Evolutionary conservation across 371 early-diverging fungal species (phyloP).

Genomic region (Zopfochytrium polystomum): DNA sequence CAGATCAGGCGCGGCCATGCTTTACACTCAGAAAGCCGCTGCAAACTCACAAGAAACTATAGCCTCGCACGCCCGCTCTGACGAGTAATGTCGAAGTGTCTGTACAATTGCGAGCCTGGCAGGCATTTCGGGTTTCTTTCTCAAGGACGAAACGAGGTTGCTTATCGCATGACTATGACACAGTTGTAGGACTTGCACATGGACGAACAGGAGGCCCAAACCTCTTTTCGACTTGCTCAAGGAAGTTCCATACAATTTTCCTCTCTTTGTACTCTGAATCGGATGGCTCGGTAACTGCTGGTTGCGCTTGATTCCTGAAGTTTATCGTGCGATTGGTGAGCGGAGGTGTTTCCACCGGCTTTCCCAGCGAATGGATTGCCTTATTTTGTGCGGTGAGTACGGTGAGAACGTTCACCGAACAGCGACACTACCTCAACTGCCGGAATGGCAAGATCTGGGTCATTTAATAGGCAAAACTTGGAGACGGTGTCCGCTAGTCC

Average conservation of each 20-base stretch:
- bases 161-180: background rate
- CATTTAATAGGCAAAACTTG: background rate
- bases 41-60: background rate
- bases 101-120: background rate
- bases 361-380: background rate
- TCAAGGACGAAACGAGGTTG: background rate
- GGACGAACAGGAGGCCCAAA: background rate
- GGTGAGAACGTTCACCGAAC: background rate
- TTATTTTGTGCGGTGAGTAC: background rate
- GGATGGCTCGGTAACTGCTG: background rate
- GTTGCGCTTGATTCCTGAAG: background rate
- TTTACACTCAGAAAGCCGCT: no score
- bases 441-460: background rate
- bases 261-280: background rate
- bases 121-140: background rate
- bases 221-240: conserved; percentile 13
- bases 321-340: background rate
- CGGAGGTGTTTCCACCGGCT: background rate
- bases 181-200: background rate
- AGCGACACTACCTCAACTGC: background rate
- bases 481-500: background rate
- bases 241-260: background rate
- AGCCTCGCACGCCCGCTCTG: background rate
- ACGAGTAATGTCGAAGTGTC: background rate
- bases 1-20: no score